Evolutionary conservation across 1,284 basidiomycete genomes (phyloP), one percentile per base, ranked within the genome.

Genomic region (Mycena sp.): DNA sequence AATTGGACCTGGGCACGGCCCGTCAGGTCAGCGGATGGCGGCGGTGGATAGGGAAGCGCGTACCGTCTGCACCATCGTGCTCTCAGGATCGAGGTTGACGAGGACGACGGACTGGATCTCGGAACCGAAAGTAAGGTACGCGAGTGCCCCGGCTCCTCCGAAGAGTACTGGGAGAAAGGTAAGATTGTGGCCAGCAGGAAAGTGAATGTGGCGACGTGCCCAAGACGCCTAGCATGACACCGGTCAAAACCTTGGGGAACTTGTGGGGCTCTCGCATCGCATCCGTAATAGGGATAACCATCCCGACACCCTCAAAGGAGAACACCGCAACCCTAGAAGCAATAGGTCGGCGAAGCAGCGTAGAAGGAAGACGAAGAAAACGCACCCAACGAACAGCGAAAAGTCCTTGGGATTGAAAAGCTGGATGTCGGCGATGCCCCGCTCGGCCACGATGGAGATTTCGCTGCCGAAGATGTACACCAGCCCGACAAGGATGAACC

Each of bases 251-350:
- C 44, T 78, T 82, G 2, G 97, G 96, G 84, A 99, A 98, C 77
- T 94, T 95, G 71, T 88, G 88, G 2, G 98, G 98, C 77, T 99
- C 93, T 26, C 85, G 84, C 97, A 99, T 99, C 6, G 95, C 90
- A 74, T 99, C 96, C 9, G 95, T 96, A 71, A 99, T 98, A 12
- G 98, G 97, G 69, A 99, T 95, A 66, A 99, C 92, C 76, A 99
- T 81, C 50, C 98, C 97, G 69, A 99, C 95, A 17, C 97, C 97
- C 78, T 99, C 98, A 69, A 99, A 99, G 0, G 98, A 96, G 76
- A 99, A 99, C 23, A 99, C 97, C 4, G 97, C 97, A 17, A 98
- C 99, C 25, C 95, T 93, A 68, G 56, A 52, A 72, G 57, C 4
- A 11, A 25, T 4, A 44, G 23, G 38, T 62, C 26, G 61, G 26